These are phyloP conservation scores for Echria macrotheca DNA, from an alignment of 495 filamentous ascomycete genomes.

Conservation along the genomic window DNA sequence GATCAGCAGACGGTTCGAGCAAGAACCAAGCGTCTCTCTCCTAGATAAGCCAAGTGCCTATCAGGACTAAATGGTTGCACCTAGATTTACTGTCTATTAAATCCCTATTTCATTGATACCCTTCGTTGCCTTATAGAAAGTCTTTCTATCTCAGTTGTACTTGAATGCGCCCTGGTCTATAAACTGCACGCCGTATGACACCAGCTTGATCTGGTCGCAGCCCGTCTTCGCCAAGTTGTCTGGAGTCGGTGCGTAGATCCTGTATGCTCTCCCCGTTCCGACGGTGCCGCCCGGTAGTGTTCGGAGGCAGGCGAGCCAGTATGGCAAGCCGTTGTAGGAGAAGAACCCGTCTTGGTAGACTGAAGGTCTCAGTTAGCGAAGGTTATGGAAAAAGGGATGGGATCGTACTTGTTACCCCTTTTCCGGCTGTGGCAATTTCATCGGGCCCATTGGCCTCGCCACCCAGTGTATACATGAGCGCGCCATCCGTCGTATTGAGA, in stretches of 20 bases:
- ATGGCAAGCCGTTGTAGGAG: not conserved
- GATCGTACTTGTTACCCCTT: slow-evolving; percentile 3
- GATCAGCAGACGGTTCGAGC: too few species aligned
- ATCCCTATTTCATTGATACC: too few species aligned
- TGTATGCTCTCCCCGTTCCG: slow-evolving; percentile 8
- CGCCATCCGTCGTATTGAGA: slow-evolving; percentile 6
- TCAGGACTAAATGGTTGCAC: too few species aligned
- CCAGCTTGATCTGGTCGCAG: slow-evolving; percentile 11
- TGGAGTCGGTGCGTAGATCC: slow-evolving; percentile 9
- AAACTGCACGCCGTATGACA: slow-evolving; percentile 9
- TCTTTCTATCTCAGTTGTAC: slow-evolving; percentile 6
- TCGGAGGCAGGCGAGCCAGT: slow-evolving; percentile 12
- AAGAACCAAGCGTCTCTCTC: too few species aligned
- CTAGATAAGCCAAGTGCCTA: too few species aligned
- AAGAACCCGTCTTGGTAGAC: slow-evolving; percentile 10
- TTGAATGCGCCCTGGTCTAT: slow-evolving; percentile 8
- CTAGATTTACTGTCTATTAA: too few species aligned
- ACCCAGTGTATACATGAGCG: slow-evolving; percentile 7
- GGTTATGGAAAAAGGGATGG: not conserved
- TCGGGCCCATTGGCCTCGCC: not conserved
- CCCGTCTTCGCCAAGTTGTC: not conserved
- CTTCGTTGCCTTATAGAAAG: too few species aligned
- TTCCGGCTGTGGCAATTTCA: slow-evolving; percentile 6
- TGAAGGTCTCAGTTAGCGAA: not conserved
- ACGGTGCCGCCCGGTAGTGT: slow-evolving; percentile 8